Evolutionary conservation across 2,329 filamentous ascomycete species (phyloP), one percentile per base, ranked within the genome.

Genomic region (Fusarium sororula): DNA sequence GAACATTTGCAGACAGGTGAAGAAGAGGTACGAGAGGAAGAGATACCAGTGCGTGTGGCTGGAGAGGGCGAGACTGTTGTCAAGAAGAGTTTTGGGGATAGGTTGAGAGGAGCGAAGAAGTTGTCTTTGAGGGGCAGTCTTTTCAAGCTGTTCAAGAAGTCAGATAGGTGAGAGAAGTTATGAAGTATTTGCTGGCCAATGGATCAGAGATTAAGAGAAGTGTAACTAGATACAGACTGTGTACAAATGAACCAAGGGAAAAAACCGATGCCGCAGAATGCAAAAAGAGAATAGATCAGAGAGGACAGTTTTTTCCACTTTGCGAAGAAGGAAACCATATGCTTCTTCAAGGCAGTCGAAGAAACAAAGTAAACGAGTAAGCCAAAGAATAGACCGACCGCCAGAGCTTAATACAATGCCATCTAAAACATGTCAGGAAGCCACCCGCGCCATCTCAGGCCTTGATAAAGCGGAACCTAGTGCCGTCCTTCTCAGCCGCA

Each of bases 41-140:
- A 44, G 0, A 1, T 2, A 9, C 41, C 15, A 30, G n/a, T 7
- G 15, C 35, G 7, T 0, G 17, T 3, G 0, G 7, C 3, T 1
- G 22, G 9, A 4, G 20, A 62, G 0, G 6, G 15, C 5, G 17
- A 28, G 6, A 5, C 3, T 6, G 8, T 2, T 7, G 6, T 8
- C 0, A 64, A 53, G 12, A 65, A 24, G 17, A n/a, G 7, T 4
- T 17, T 66, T 17, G n/a, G 37, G 5, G n/a, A 18, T 2, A 26
- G 41, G 3, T 6, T 59, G 37, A 70, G 38, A 22, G n/a, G 28
- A 13, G 32, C 18, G 12, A 30, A 41, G 28, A 28, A 35, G 14
- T 7, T 15, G 7, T 42, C 37, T 22, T 18, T 48, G 5, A 6
- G 42, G 6, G 44, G 14, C 18, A 47, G 39, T 6, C 17, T 70